Conservation (phyloP, 768 basidiomycete genomes). For the Suillus paluster region DNA sequence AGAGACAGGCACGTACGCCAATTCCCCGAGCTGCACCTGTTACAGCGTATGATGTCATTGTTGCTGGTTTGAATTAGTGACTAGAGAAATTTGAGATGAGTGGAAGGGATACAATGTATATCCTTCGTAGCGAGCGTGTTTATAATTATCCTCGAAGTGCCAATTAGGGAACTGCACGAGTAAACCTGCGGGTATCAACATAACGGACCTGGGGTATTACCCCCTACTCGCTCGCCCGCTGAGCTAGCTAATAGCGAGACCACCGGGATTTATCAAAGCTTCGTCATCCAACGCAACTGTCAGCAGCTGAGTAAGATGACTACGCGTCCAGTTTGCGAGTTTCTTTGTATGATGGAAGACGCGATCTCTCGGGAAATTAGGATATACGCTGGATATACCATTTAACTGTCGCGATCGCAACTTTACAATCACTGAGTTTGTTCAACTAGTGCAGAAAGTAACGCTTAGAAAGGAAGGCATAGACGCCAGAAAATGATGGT, state of each 20-base stretch:
- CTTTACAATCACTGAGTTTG: not conserved
- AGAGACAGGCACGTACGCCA: constrained; percentile 21
- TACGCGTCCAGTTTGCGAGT: not conserved
- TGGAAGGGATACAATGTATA: not conserved
- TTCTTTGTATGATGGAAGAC: not conserved
- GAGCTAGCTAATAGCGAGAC: not conserved
- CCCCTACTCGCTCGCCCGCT: no score
- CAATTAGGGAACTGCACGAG: no score
- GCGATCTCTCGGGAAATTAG: not conserved
- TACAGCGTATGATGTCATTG: constrained; percentile 25
- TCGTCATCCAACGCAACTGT: not conserved
- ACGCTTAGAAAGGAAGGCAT: not conserved
- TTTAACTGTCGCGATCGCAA: not conserved
- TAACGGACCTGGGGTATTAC: no score
- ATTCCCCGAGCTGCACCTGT: constrained; percentile 34
- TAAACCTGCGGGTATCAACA: no score
- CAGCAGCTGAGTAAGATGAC: not conserved
- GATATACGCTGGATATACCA: not conserved
- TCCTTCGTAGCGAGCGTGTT: not conserved
- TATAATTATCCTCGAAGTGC: not conserved
- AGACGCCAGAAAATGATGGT: no score
- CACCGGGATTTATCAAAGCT: not conserved
- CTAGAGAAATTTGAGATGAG: constrained; percentile 1
- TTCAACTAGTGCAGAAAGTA: not conserved
- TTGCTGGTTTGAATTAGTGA: not conserved